Conservation (phyloP, 225 moss, liverwort and hornwort species). For the Lunularia cruciata region DNA sequence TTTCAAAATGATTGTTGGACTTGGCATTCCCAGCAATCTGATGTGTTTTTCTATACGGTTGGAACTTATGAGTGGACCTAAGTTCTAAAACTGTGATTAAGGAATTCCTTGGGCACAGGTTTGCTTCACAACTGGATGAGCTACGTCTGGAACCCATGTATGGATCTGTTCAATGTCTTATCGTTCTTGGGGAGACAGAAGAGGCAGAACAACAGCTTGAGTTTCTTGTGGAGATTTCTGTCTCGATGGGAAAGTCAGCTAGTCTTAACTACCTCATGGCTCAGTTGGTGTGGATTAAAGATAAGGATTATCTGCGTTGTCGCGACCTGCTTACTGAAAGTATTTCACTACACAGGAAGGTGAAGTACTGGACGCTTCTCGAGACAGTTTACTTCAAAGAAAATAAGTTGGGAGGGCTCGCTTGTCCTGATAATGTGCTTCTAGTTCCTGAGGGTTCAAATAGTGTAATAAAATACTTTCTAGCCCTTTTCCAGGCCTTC, state of each 20-base stretch:
- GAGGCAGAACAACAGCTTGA: conserved; percentile 79
- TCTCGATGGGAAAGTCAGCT: conserved; percentile 60
- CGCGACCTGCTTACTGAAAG: conserved; percentile 59
- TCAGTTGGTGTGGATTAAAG: conserved; percentile 65
- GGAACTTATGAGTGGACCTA: too few species aligned
- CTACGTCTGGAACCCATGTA: conserved; percentile 74
- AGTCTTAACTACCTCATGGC: conserved; percentile 72
- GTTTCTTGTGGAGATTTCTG: conserved; percentile 66
- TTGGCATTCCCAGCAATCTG: too few species aligned
- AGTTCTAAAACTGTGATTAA: too few species aligned
- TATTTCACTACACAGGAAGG: conserved; percentile 51
- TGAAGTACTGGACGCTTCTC: conserved; percentile 18
- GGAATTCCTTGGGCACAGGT: conserved; percentile 40
- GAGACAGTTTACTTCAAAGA: neutral
- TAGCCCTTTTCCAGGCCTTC: too few species aligned
- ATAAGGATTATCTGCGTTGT: conserved; percentile 41
- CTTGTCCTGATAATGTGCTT: neutral
- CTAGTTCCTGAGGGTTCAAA: neutral
- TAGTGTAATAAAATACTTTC: too few species aligned
- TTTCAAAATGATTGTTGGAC: too few species aligned
- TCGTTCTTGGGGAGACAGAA: conserved; percentile 63
- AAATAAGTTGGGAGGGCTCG: neutral
- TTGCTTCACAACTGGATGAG: conserved; percentile 56
- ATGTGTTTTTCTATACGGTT: too few species aligned
- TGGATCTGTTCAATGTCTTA: conserved; percentile 68